Evolutionary conservation across 2,329 filamentous ascomycete genomes (phyloP), one percentile per base, ranked within the genome.

Genomic region (Emmonsia crescens): DNA sequence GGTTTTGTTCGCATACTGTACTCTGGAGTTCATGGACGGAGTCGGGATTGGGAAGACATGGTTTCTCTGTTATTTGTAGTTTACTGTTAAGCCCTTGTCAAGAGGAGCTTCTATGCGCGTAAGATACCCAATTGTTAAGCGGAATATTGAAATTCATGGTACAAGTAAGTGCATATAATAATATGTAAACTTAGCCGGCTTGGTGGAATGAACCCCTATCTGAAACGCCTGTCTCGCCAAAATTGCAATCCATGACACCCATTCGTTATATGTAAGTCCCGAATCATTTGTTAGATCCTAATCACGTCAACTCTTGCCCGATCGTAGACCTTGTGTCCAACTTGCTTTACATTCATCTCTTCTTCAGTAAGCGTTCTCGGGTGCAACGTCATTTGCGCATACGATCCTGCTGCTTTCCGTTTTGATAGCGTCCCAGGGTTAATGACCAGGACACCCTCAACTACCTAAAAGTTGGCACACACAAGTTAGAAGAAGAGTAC

Each of bases 351-450:
- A 42, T 78, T 79, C 38, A 77, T 79, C 64, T 88, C 85, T 42
- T 83, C 80, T 0, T 86, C 82, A 0, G 77, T 80, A 49, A 88
- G 66, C 5, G 75, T 75, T 16, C 87, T 84, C 1, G 89, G 85
- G 65, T 89, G 82, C 6, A 97, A 76, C 24, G 84, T 84, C 80
- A 99, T 83, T 58, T 87, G 85, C 0, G 91, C 89, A 73, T 88
- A 97, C 0, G 91, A 96, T 5, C 94, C 94, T 0, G 92, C 82
- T 1, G 87, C 91, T 63, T 85, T 86, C 61, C 89, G 85, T 76
- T 96, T 96, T 19, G 91, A 94, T 40, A 96, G 77, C 57, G 85
- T 87, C 5, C 94, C 93, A 0, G 94, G 93, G 73, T 99, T 99
- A 70, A 99, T 88, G 14, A 91, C 85, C 6, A 97, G 76, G 0